phyloP scores from a whole-genome alignment of 495 filamentous ascomycete species.

The Glutinoglossum americanum region DNA sequence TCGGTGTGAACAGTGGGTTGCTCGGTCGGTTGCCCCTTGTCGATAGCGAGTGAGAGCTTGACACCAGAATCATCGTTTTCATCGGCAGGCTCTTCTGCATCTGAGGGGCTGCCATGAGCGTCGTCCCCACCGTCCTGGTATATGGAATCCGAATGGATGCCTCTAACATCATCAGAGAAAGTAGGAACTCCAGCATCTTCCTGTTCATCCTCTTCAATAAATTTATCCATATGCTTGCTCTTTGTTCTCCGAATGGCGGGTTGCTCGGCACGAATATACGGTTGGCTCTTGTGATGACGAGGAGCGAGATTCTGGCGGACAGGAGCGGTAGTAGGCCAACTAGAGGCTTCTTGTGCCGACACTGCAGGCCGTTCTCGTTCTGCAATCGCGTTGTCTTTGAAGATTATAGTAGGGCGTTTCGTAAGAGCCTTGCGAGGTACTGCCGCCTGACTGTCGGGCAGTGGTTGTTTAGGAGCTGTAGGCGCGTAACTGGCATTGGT shows the following conservation, averaged over 20 bases:
- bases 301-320: conserved; percentile 14
- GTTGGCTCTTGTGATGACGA: conserved; percentile 26
- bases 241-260: conserved; percentile 13
- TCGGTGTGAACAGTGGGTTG: not conserved
- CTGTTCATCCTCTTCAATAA: conserved; percentile 1
- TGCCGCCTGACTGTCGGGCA: conserved; percentile 1
- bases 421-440: conserved; percentile 22
- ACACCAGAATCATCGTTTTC: not conserved
- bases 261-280: conserved; percentile 10
- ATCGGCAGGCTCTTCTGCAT: not conserved
- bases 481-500: not conserved
- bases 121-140: not conserved
- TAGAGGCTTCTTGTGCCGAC: not conserved
- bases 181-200: not conserved
- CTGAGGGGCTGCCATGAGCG: not conserved
- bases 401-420: conserved; percentile 43
- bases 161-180: conserved; percentile 2
- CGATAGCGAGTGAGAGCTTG: not conserved
- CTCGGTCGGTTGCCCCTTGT: not conserved
- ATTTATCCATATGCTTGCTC: conserved; percentile 13
- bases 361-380: conserved; percentile 6
- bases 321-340: conserved; percentile 7
- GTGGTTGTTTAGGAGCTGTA: conserved; percentile 5
- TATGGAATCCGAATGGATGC: not conserved
- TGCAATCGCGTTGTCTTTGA: conserved; percentile 32